Evolutionary conservation across 2,329 filamentous ascomycete genomes (phyloP).

Genomic region (Sclerotinia borealis): DNA sequence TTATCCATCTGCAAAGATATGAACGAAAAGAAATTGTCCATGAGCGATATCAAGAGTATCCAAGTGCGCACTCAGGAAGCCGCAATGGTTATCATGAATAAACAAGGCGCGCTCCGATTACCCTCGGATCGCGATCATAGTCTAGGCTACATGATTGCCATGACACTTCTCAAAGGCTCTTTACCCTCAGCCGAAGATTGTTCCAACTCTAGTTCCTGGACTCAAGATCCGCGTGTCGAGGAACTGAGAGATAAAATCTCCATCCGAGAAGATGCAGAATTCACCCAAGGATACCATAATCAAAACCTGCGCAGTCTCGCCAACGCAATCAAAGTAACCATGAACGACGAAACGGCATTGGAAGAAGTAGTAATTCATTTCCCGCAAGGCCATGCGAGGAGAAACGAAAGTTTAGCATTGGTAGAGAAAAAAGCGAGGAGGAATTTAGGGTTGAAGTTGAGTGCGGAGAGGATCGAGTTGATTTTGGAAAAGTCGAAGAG

Average conservation of each 20-base stretch:
- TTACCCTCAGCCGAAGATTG: conserved; percentile 12
- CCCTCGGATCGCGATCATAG: conserved; percentile 35
- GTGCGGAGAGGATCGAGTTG: conserved; percentile 15
- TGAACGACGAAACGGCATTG: conserved; percentile 25
- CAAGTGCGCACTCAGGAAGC: conserved; percentile 30
- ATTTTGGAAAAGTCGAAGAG: conserved; percentile 9
- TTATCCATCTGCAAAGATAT: conserved; percentile 21
- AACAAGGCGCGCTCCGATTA: conserved; percentile 24
- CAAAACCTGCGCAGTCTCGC: conserved; percentile 27
- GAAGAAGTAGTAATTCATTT: conserved; percentile 35
- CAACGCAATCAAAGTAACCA: conserved; percentile 26
- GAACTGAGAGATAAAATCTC: conserved; percentile 26
- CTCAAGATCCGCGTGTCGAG: neutral
- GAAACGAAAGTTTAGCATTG: conserved; percentile 17
- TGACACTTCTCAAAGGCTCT: conserved; percentile 32
- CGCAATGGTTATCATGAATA: conserved; percentile 33
- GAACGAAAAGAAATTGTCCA: conserved; percentile 13
- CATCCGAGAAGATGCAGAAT: conserved; percentile 25
- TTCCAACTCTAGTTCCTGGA: conserved; percentile 4
- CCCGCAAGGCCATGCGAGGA: conserved; percentile 28
- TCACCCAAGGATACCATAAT: conserved; percentile 33
- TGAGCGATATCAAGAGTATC: conserved; percentile 26
- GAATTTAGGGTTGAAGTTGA: conserved; percentile 23
- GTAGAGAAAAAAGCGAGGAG: conserved; percentile 23
- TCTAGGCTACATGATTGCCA: conserved; percentile 33